These are phyloP conservation scores for Hypericum perforatum DNA, from an alignment of 345 rosid genomes.

Conservation along the genomic window DNA sequence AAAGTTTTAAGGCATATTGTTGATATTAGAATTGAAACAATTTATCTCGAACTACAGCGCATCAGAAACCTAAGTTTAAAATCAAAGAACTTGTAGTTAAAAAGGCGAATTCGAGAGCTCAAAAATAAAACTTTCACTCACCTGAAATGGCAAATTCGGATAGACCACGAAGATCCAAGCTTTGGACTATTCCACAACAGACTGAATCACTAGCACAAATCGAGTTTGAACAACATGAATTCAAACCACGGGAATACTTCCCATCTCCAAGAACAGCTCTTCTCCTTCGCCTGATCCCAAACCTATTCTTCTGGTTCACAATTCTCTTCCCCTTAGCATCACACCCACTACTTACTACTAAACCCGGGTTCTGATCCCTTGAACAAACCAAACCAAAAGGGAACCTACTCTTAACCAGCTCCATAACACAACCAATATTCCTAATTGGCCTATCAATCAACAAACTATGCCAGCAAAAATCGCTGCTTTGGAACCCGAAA, in stretches of 20 bases:
- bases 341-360: constrained; percentile 16
- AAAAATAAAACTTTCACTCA: too few relatives aligned
- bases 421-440: constrained; percentile 10
- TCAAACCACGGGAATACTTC: constrained; percentile 15
- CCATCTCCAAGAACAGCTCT: constrained; percentile 30
- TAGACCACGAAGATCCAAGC: constrained; percentile 8
- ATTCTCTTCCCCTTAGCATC: constrained; percentile 39
- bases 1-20: too few relatives aligned
- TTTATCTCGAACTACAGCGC: too few relatives aligned
- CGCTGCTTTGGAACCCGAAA: constrained; percentile 16
- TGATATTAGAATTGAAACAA: too few relatives aligned
- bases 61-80: too few relatives aligned
- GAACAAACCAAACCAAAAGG: constrained; percentile 20
- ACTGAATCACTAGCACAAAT: constrained; percentile 17
- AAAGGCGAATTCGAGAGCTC: too few relatives aligned
- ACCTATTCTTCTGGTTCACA: constrained; percentile 38
- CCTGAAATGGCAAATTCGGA: background rate
- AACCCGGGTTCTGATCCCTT: constrained; percentile 24
- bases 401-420: constrained; percentile 16
- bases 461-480: constrained; percentile 16
- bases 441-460: constrained; percentile 19
- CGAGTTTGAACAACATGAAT: constrained; percentile 10
- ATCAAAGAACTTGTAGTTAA: background rate
- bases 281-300: constrained; percentile 31
- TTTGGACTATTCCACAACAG: constrained; percentile 22